Percentiles rank a stretch among this genome's conserved stretches.
phyloP scores from a whole-genome alignment of 1,139 yeast genomes.

The Debaryomyces sp. region DNA sequence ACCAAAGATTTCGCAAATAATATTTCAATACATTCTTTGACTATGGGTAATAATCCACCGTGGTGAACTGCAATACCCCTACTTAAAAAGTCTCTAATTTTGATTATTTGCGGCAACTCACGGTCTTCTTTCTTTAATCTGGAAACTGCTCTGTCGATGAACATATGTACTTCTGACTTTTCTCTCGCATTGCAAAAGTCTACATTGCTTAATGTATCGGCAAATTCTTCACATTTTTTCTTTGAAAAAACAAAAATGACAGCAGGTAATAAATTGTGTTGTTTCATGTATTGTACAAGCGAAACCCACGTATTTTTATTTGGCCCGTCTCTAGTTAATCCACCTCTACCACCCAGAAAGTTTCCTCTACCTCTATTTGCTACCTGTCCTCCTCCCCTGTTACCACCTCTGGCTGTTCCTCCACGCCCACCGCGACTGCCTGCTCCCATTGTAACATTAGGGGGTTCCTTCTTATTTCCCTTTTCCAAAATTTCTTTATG shows the following conservation, averaged over 20 bases:
- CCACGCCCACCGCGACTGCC: constrained; percentile 51
- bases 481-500: constrained; percentile 58
- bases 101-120: constrained; percentile 85
- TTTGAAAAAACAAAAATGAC: constrained; percentile 93
- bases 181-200: constrained; percentile 85
- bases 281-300: constrained; percentile 71
- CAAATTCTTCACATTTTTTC: constrained; percentile 91
- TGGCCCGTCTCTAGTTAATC: constrained; percentile 64
- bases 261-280: constrained; percentile 76
- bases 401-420: constrained; percentile 48
- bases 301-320: constrained; percentile 78
- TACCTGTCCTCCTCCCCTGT: constrained; percentile 28
- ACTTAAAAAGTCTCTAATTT: constrained; percentile 77
- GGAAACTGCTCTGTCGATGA: constrained; percentile 84
- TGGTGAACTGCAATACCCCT: constrained; percentile 97
- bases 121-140: constrained; percentile 91
- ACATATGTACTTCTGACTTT: constrained; percentile 89
- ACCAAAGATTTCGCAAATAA: constrained; percentile 83
- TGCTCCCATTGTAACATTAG: constrained; percentile 40
- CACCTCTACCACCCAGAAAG: constrained; percentile 31
- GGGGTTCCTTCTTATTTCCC: constrained; percentile 36
- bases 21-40: constrained; percentile 93
- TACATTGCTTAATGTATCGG: constrained; percentile 70
- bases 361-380: constrained; percentile 29
- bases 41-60: constrained; percentile 94